Evolutionary conservation across 225 moss, liverwort and hornwort species (phyloP), one percentile per base, ranked within the genome.

Genomic region (Neckera pumila): DNA sequence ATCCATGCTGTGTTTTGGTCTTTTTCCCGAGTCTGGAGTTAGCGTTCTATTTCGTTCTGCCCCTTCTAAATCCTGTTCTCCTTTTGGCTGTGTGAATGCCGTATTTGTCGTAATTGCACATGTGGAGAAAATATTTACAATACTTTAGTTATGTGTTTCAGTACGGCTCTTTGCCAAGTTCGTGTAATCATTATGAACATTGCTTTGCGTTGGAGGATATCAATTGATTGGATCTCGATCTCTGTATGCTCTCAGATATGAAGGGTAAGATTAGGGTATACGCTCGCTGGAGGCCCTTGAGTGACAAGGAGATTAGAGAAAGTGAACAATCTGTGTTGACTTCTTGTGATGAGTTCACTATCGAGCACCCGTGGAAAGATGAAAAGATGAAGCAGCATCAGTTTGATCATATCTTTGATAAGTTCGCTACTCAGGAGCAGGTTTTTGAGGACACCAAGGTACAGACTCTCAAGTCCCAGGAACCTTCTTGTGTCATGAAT

Each of bases 301-400:
- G 96, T 89, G 95, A 96, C 57, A 98, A 94, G 86, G 97, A 98
- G 89, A 82, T 89, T 22, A 92, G 88, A 89, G 97, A 96, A 89
- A 85, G 90, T 76, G 94, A 96, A 91, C 93, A 69, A 78, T 85
- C 74, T 87, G 90, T 96, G 82, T 85, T 98, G 76, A 77, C 85
- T 63, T 91, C 95, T 85, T 94, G 93, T 80, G 97, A 98, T 91
- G 96, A 98, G 86, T 98, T 96, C 86, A 95, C 95, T 47, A 91
- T 98, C 58, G 97, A 98, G 94, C 97, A 98, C 81, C 96, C 95
- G 31, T 98, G 97, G 97, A 98, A 96, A 92, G 97, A 98, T 76
- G 97, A 96, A 84, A 97, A 92, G 85, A 59, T 73, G 63, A 98
- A 95, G 92, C 95, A 98, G 84, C 96, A 96, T 90, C 98, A 96